A percentile compares a stretch with the other conserved stretches of the same genome.
Conservation (phyloP, 495 filamentous ascomycete species). For the Trichoderma orchidacearum region DNA sequence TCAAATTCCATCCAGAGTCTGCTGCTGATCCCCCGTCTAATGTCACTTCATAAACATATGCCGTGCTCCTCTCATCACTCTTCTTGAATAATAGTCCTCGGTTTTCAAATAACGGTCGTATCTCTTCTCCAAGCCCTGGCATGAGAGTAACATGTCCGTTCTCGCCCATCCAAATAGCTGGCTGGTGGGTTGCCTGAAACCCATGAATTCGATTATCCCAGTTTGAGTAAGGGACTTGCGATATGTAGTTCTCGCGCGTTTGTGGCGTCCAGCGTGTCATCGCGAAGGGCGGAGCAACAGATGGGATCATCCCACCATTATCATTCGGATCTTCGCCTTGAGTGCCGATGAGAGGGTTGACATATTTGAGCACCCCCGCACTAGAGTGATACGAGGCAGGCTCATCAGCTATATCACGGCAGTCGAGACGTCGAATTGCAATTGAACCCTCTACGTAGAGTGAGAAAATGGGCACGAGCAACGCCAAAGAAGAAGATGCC, state of each 20-base stretch:
- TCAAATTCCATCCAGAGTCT: conserved; percentile 12
- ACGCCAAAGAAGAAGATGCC: no score
- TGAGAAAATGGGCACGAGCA: no score
- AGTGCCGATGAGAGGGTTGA: conserved; percentile 18
- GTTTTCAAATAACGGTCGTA: conserved; percentile 13
- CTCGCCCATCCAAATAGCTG: conserved; percentile 22
- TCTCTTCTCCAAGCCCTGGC: conserved; percentile 7
- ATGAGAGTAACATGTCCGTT: conserved; percentile 13
- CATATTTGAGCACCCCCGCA: conserved; percentile 14
- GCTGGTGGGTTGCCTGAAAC: conserved; percentile 20
- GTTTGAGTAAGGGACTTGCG: conserved; percentile 17
- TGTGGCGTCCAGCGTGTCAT: conserved; percentile 21
- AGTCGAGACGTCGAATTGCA: no score
- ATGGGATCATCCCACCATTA: conserved; percentile 21
- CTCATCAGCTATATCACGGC: no score
- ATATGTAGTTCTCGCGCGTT: conserved; percentile 19
- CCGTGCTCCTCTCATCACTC: conserved; percentile 13
- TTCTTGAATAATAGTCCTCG: conserved; percentile 15
- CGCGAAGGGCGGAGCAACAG: conserved; percentile 17
- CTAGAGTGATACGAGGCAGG: conserved; percentile 16
- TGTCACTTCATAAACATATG: conserved; percentile 16
- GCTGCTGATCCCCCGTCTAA: conserved; percentile 14
- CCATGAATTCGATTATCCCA: conserved; percentile 14
- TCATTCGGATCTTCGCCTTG: conserved; percentile 11
- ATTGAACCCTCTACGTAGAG: no score